Conservation (phyloP, 73 alveolate species). For the Paramecium sexaurelia region DNA sequence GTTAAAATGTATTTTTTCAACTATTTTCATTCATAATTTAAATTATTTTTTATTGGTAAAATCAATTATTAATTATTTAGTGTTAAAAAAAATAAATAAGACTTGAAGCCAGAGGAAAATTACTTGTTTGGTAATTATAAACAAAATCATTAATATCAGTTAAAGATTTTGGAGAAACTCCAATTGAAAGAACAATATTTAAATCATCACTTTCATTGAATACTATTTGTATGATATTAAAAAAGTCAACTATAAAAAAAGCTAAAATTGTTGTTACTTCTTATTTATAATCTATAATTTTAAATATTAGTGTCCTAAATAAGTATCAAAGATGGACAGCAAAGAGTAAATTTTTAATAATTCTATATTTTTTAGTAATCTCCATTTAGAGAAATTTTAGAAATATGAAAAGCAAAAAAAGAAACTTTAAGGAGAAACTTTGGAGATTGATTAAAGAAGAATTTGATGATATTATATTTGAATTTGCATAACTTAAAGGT, state of each 20-base stretch:
- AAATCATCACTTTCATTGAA: background rate
- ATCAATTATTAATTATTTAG: background rate
- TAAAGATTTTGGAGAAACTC: slow-evolving; percentile 47
- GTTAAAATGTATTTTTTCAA: background rate
- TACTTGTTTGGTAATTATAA: background rate
- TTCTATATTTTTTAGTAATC: background rate
- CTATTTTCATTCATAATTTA: background rate
- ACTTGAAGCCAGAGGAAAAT: slow-evolving; percentile 42
- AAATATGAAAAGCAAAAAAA: background rate
- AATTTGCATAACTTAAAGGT: background rate
- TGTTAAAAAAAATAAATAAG: background rate
- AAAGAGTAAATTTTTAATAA: background rate
- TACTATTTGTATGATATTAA: background rate
- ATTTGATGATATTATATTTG: background rate
- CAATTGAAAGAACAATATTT: slow-evolving; percentile 1
- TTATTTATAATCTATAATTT: background rate
- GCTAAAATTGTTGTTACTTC: background rate
- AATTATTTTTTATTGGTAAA: background rate
- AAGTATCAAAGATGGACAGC: background rate
- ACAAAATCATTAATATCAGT: background rate
- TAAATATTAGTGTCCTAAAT: background rate
- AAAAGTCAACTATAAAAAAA: background rate
- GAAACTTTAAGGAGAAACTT: background rate
- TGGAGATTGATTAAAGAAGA: slow-evolving; percentile 29
- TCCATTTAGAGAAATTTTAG: background rate